Evolutionary conservation across 2,329 filamentous ascomycete species (phyloP), one percentile per base, ranked within the genome.

Genomic region (Diaporthe eres): DNA sequence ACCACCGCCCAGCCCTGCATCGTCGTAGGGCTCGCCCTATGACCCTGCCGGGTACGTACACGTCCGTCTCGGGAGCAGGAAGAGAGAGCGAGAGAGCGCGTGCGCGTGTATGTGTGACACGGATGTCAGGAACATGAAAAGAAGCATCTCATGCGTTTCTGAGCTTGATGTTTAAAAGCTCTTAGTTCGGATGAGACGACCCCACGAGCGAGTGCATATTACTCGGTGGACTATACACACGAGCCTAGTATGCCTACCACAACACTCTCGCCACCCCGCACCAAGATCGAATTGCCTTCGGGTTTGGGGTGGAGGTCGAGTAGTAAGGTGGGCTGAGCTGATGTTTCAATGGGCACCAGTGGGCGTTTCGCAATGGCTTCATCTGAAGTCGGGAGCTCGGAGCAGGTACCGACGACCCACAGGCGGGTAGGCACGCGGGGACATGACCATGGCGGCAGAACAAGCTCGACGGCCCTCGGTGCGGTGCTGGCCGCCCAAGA

Each of bases 281-380:
- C 44, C 47, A n/a, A 28, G 22, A 28, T 39, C 65, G 28, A n/a
- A 39, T 70, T 39, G 34, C 49, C 49, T 55, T 55, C 22, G 39
- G 34, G 22, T 34, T n/a, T 28, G 39, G 39, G 60, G 17, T 28
- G n/a, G 10, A 4, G 13, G 13, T 17, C 39, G 13, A 65, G 39
- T 19, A 15, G 7, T 15, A 22, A 6, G 25, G 61, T 65, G 42
- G 65, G 65, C 34, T 44, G 44, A 65, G 25, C 60, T 17, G 55
- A 61, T 63, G 70, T 73, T 73, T 73, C 74, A 71, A 44, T 58
- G 47, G 53, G 53, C 51, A 7, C 51, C 70, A 22, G 39, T 39
- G 53, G 49, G 67, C 44, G 74, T 75, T 75, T 75, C 74, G 74
- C 49, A 75, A 75, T 75, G 72, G 74, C 74, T 57, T 75, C 74